These are phyloP conservation scores for Phyllosticta ampelicida DNA, from an alignment of 2,329 filamentous ascomycete genomes.

Conservation along the genomic window DNA sequence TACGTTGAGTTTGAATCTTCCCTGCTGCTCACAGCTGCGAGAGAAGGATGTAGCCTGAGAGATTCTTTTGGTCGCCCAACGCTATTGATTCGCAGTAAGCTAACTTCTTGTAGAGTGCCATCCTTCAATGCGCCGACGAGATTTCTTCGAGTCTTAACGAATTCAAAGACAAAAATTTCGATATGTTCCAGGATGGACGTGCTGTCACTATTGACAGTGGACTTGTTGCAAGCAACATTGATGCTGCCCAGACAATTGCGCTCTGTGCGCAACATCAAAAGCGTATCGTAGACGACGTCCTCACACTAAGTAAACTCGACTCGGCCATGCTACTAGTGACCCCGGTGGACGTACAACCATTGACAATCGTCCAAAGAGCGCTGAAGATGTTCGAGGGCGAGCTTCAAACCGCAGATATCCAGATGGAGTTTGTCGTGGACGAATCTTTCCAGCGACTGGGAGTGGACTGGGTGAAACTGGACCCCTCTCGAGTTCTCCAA, in stretches of 20 bases:
- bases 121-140: constrained; percentile 67
- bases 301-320: constrained; percentile 51
- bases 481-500: constrained; percentile 65
- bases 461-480: constrained; percentile 59
- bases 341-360: constrained; percentile 56
- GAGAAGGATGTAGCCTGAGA: background rate
- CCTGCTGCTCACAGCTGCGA: background rate
- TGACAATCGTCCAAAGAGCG: constrained; percentile 54
- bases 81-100: background rate
- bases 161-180: constrained; percentile 23
- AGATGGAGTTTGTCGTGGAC: constrained; percentile 54
- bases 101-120: constrained; percentile 41
- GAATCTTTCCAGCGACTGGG: constrained; percentile 47
- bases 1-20: background rate
- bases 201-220: constrained; percentile 35
- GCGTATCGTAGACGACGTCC: constrained; percentile 38
- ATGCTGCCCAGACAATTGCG: constrained; percentile 67
- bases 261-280: constrained; percentile 74
- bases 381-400: constrained; percentile 73
- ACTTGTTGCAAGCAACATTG: constrained; percentile 51
- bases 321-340: constrained; percentile 63
- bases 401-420: constrained; percentile 56
- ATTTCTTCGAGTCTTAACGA: constrained; percentile 45
- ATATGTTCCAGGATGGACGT: constrained; percentile 37
- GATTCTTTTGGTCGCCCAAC: background rate